phyloP scores from a whole-genome alignment of 495 filamentous ascomycete genomes.

The Bombardia bombarda region DNA sequence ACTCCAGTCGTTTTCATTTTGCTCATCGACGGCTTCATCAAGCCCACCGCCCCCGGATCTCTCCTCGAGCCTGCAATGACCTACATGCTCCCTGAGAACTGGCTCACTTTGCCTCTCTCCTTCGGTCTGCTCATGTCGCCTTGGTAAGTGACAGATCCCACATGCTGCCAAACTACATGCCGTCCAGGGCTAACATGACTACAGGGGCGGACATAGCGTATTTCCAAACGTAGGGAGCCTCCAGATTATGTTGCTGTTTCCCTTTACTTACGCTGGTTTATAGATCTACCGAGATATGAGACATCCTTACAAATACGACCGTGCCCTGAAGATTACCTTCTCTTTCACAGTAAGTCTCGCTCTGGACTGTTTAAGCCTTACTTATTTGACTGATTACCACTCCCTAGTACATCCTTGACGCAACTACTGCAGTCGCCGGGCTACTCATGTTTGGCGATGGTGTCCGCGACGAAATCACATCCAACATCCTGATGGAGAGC shows the following conservation, averaged over 20 bases:
- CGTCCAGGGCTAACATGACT: slow-evolving; percentile 1
- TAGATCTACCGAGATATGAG: slow-evolving; percentile 95
- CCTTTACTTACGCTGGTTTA: neutral
- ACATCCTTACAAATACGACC: slow-evolving; percentile 77
- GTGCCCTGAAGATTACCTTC: slow-evolving; percentile 73
- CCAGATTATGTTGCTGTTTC: neutral
- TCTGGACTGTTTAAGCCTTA: no score
- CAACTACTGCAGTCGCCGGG: slow-evolving; percentile 70
- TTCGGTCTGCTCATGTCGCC: slow-evolving; percentile 96
- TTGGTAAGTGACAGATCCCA: slow-evolving; percentile 40
- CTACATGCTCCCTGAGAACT: slow-evolving; percentile 72
- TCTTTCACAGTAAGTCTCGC: slow-evolving; percentile 66
- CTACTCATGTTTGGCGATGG: slow-evolving; percentile 88
- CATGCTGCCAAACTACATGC: neutral
- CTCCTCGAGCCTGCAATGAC: slow-evolving; percentile 75
- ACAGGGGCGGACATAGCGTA: slow-evolving; percentile 74
- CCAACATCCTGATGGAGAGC: slow-evolving; percentile 66
- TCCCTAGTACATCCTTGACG: slow-evolving; percentile 67
- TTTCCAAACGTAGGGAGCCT: slow-evolving; percentile 62
- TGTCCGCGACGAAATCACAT: slow-evolving; percentile 81
- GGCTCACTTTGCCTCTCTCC: slow-evolving; percentile 82
- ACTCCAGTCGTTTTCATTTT: slow-evolving; percentile 69
- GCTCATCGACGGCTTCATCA: slow-evolving; percentile 77
- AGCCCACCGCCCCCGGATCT: slow-evolving; percentile 71
- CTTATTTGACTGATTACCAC: no score